Conservation (phyloP, 139 green algal species). For the Microglena sp. region DNA sequence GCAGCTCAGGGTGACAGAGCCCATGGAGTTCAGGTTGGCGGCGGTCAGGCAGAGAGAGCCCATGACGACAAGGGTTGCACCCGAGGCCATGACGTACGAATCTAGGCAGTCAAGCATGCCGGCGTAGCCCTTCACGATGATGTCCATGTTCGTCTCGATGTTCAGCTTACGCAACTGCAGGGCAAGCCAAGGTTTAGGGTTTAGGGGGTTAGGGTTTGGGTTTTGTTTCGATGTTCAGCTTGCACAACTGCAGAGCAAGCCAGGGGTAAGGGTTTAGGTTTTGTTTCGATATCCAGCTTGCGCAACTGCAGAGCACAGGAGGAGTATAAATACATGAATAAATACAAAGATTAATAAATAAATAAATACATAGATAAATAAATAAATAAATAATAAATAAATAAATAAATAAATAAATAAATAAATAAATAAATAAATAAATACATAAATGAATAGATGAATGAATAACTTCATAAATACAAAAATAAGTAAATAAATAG, state of each 20-base stretch:
- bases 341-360: too few relatives aligned
- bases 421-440: too few relatives aligned
- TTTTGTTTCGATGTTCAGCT: background rate
- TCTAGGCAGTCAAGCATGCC: constrained; percentile 32
- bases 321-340: too few relatives aligned
- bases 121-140: constrained; percentile 17
- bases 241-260: background rate
- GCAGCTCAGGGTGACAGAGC: constrained; percentile 15
- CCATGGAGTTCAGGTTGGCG: background rate
- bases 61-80: constrained; percentile 21
- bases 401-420: too few relatives aligned
- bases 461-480: too few relatives aligned
- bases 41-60: constrained; percentile 8
- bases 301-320: too few relatives aligned
- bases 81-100: background rate
- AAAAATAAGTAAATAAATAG: too few relatives aligned
- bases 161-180: background rate
- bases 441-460: too few relatives aligned
- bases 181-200: background rate
- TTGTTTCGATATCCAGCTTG: background rate
- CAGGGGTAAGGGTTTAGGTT: background rate
- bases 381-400: too few relatives aligned
- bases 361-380: too few relatives aligned
- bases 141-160: constrained; percentile 16
- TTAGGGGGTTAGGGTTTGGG: background rate